Base-by-base conservation (phyloP, 1,284 basidiomycete genomes). In the Ustilago xerochloae region DNA sequence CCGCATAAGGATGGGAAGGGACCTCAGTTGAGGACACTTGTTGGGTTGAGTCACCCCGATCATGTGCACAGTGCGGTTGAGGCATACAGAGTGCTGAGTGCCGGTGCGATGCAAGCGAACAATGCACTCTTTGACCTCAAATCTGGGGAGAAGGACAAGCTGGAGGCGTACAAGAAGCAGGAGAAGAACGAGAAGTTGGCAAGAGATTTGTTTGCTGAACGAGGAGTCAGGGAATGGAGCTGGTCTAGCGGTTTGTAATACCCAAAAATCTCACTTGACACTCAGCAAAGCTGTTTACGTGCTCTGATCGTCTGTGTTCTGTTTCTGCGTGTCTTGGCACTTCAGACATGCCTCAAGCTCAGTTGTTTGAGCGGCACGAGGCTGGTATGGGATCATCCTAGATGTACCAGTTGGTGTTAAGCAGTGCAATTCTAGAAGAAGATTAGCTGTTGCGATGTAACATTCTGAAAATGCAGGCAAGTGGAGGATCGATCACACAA, bases 21-120 rank as follows among this genome's bases (percentile, higher is more conserved):
- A 5, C 72, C 77, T 7, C 45, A 49, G 24, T 47, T 83, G 29
- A 63, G 78, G 15, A 83, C 81, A 3, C 59, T 84, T n/a, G 61
- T 82, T 0, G 82, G 82, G 2, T 60, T 84, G 53, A 79, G 77
- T 61, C 76, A 66, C n/a, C 75, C 75, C 1, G 78, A 82, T 35
- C 80, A 84, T 48, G 81, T 84, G 15, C 82, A 83, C 39, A 62
- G 65, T 6, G 77, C 79, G 10, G 50, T 84, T 12, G 63, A 79
- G 26, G 71, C 78, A 10, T 82, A 77, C 48, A 65, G 82, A 5
- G 52, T 73, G 4, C 67, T 84, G 20, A 53, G 29, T n/a, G 54
- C 71, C 30, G 46, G 65, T 4, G 63, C 63, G 0, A 28, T 43
- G 12, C 32, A 61, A 24, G 33, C 33, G 6, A 60, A 52, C 1